Percentiles rank a stretch among this genome's conserved stretches.
Evolutionary conservation across 306 rosid species (phyloP).

Genomic region (Psophocarpus tetragonolobus): DNA sequence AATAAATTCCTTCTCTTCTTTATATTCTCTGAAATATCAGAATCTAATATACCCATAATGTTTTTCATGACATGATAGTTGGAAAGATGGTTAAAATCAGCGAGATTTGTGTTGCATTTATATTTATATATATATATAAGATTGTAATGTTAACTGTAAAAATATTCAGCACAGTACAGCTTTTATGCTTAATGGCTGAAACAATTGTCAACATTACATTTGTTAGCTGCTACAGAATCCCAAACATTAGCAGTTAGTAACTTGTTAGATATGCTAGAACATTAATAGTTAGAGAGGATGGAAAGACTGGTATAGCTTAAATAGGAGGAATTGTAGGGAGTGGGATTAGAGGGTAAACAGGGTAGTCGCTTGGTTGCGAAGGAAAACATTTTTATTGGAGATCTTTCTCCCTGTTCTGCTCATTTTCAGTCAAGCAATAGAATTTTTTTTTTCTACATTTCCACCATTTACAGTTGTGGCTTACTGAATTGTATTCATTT

Average conservation of each 20-base stretch:
- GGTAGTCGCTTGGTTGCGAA: not conserved
- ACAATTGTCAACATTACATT: not conserved
- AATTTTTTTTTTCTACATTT: not conserved
- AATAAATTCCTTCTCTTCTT: too few relatives aligned
- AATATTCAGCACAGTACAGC: not conserved
- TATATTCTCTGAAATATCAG: too few relatives aligned
- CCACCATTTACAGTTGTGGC: not conserved
- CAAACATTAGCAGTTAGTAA: not conserved
- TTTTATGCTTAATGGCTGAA: not conserved
- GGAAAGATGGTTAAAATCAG: not conserved
- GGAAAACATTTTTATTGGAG: not conserved
- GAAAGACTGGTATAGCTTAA: not conserved
- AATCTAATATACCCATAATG: not conserved
- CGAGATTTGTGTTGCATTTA: not conserved
- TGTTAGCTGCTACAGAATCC: not conserved
- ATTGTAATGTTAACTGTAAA: not conserved
- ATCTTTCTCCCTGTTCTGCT: not conserved
- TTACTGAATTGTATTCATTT: slow-evolving; percentile 1
- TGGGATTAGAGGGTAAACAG: not conserved
- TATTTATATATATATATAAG: not conserved
- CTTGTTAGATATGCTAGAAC: not conserved
- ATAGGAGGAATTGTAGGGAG: not conserved
- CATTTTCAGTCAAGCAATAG: not conserved
- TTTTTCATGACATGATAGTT: not conserved
- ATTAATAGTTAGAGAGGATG: not conserved